These are phyloP conservation scores for Chytriomyces sp. DNA, from an alignment of 192 early-diverging fungal species.

Conservation along the genomic window DNA sequence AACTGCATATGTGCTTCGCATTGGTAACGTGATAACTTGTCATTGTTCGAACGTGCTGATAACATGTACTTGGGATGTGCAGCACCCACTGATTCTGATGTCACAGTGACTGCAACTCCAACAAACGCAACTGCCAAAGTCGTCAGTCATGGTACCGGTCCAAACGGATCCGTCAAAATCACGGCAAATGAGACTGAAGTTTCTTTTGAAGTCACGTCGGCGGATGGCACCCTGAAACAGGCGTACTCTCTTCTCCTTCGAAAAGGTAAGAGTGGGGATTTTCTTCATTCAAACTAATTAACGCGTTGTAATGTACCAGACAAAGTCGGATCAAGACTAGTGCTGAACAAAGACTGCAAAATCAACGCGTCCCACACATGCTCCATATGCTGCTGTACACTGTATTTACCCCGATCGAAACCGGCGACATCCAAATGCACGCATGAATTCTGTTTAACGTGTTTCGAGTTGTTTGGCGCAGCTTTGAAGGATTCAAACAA, in stretches of 20 bases:
- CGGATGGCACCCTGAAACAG: conserved; percentile 20
- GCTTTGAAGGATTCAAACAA: conserved; percentile 8
- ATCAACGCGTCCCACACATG: conserved; percentile 7
- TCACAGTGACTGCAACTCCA: conserved; percentile 3
- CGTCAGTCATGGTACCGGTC: background rate
- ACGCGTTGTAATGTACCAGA: background rate
- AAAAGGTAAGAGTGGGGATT: conserved; percentile 25
- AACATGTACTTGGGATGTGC: background rate
- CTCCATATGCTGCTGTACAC: conserved; percentile 2
- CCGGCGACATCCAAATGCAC: conserved; percentile 21
- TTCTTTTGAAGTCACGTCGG: conserved; percentile 33
- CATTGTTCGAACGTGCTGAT: background rate
- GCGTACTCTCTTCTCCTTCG: conserved; percentile 30
- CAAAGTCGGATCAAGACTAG: conserved; percentile 1
- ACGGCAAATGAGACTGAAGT: conserved; percentile 32
- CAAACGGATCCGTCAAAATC: background rate
- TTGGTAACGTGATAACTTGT: conserved; percentile 23
- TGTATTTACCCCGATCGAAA: conserved; percentile 6
- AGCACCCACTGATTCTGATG: background rate
- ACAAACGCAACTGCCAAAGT: conserved; percentile 28
- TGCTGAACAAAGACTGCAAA: background rate
- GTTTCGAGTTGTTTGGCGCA: conserved; percentile 44
- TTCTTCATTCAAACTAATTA: background rate
- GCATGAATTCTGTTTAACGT: conserved; percentile 46
- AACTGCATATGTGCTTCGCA: conserved; percentile 32